A percentile compares a stretch with the other conserved stretches of the same genome.
Conservation (phyloP, 116 monocot species). For the Phalaenopsis hybrid region DNA sequence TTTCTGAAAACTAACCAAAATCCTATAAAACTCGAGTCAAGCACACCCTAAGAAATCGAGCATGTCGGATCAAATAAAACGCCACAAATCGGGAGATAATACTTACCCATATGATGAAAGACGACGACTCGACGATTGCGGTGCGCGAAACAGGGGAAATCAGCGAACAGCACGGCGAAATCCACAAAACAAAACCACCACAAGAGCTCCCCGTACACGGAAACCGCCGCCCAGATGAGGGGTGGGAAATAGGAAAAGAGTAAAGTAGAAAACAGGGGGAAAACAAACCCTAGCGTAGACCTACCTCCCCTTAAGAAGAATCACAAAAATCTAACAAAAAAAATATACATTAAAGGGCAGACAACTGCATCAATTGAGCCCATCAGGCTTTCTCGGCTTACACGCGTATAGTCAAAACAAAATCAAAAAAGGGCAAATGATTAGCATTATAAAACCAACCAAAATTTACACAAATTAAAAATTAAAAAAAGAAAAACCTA, state of each 20-base stretch:
- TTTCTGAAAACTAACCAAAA: not conserved
- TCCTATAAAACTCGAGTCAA: not conserved
- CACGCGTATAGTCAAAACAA: slow-evolving; percentile 20
- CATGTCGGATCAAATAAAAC: not conserved
- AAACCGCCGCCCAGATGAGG: slow-evolving; percentile 1
- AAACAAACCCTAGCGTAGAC: slow-evolving; percentile 24
- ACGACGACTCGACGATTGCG: not conserved
- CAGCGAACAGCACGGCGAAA: slow-evolving; percentile 11
- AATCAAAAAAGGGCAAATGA: slow-evolving; percentile 1
- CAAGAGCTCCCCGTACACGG: not conserved
- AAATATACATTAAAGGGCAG: slow-evolving; percentile 7
- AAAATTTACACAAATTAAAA: not conserved
- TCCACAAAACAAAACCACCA: not conserved
- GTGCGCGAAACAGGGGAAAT: not conserved
- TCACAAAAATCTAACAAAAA: slow-evolving; percentile 3
- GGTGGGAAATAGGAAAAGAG: slow-evolving; percentile 1
- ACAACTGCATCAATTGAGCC: slow-evolving; percentile 8
- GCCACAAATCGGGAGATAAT: slow-evolving; percentile 10
- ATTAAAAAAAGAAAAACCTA: not conserved
- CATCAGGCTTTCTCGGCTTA: slow-evolving; percentile 8
- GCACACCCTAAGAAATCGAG: not conserved
- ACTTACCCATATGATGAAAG: slow-evolving; percentile 5
- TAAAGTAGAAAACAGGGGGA: slow-evolving; percentile 7
- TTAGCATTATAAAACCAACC: slow-evolving; percentile 9
- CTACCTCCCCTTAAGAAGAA: slow-evolving; percentile 7